A percentile compares a stretch with the other conserved stretches of the same genome.
These are phyloP conservation scores for Infundibulicybe gibba DNA, from an alignment of 768 basidiomycete species.

Conservation along the genomic window DNA sequence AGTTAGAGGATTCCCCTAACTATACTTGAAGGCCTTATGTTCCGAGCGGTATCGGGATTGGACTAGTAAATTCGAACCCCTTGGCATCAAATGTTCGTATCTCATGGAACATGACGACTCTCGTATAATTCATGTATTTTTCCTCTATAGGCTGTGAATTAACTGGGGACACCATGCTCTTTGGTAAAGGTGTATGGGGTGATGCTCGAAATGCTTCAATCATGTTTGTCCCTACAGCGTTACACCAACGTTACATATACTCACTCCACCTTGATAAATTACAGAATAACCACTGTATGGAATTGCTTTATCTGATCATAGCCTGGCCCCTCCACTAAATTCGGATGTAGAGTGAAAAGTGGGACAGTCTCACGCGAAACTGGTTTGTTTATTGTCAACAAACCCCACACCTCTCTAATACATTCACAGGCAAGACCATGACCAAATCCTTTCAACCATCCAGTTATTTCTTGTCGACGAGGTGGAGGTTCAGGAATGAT, in stretches of 20 bases:
- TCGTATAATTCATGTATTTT: background rate
- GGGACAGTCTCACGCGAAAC: slow-evolving; percentile 89
- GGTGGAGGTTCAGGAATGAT: slow-evolving; percentile 30
- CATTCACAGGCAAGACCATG: slow-evolving; percentile 51
- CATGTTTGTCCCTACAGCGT: slow-evolving; percentile 48
- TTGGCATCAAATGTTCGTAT: slow-evolving; percentile 71
- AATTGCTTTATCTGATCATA: slow-evolving; percentile 11
- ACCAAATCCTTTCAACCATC: slow-evolving; percentile 65
- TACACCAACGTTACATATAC: background rate
- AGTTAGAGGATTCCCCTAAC: background rate
- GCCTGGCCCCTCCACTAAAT: background rate
- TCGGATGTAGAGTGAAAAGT: slow-evolving; percentile 79
- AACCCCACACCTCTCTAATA: background rate
- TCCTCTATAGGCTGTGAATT: slow-evolving; percentile 69
- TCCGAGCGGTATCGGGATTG: slow-evolving; percentile 84
- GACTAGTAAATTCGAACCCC: slow-evolving; percentile 69
- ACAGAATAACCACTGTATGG: slow-evolving; percentile 72
- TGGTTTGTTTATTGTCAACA: slow-evolving; percentile 42
- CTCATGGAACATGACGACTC: background rate
- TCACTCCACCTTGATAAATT: slow-evolving; percentile 1
- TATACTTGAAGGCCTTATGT: slow-evolving; percentile 68
- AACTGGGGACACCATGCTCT: slow-evolving; percentile 84
- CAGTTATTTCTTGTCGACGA: slow-evolving; percentile 90
- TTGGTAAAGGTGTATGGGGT: slow-evolving; percentile 64
- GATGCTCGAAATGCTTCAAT: slow-evolving; percentile 74